Evolutionary conservation across 2,329 filamentous ascomycete genomes (phyloP).

Genomic region (Onygenales sp.): DNA sequence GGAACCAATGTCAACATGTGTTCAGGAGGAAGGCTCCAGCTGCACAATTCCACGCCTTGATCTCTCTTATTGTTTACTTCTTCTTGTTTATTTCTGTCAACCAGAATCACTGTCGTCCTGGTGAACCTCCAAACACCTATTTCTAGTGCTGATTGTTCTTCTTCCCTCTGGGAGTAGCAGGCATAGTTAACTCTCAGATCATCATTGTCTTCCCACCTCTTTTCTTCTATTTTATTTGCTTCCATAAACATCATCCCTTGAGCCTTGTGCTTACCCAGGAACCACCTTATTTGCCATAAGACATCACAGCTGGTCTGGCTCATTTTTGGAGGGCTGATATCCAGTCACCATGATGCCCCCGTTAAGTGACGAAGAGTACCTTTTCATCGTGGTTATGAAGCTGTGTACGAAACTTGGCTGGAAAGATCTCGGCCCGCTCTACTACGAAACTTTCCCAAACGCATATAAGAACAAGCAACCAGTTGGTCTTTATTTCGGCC

Average conservation of each 20-base stretch:
- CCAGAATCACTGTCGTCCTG: neutral
- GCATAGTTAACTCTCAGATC: neutral
- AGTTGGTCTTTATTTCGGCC: no score
- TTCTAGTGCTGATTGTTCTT: neutral
- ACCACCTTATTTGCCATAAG: neutral
- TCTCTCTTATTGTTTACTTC: neutral
- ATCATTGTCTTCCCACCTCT: no score
- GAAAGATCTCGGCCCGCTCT: neutral
- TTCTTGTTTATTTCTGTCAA: neutral
- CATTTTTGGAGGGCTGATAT: no score
- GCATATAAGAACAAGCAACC: no score
- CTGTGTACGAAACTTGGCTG: neutral
- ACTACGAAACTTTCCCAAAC: neutral
- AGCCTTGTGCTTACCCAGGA: no score
- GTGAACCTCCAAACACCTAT: neutral
- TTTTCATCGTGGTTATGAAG: slow-evolving; percentile 2
- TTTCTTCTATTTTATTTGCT: no score
- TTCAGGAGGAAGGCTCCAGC: neutral
- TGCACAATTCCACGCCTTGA: neutral
- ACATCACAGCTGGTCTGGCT: neutral
- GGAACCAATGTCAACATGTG: neutral
- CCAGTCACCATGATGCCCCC: no score
- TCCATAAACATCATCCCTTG: no score
- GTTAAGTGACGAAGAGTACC: neutral
- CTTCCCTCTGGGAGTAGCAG: neutral